Evolutionary conservation across 257 asterid species (phyloP).

Genomic region (Solanum neorickii): DNA sequence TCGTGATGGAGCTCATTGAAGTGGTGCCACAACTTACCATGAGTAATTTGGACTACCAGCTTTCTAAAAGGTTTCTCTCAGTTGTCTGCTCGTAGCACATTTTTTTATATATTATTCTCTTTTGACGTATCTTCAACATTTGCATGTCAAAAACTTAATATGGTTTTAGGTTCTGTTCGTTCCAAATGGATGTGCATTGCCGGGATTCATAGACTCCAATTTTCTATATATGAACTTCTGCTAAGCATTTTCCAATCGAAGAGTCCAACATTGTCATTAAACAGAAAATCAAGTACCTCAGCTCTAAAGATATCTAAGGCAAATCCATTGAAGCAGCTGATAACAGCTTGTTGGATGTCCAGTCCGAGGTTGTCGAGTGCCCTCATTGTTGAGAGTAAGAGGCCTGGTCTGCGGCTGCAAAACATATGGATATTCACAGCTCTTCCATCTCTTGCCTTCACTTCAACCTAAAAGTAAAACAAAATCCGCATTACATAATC

Average conservation of each 20-base stretch:
- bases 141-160: background rate
- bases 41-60: background rate
- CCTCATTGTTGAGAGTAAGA: conserved; percentile 70
- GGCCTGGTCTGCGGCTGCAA: conserved; percentile 75
- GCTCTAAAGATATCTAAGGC: conserved; percentile 83
- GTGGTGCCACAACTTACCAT: background rate
- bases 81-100: background rate
- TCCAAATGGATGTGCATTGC: background rate
- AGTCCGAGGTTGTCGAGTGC: conserved; percentile 78
- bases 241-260: background rate
- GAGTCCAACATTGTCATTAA: background rate
- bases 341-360: conserved; percentile 92
- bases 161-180: background rate
- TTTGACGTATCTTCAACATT: background rate
- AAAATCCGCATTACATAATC: background rate
- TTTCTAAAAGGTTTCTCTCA: background rate
- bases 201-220: background rate
- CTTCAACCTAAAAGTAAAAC: conserved; percentile 48
- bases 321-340: conserved; percentile 89
- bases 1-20: background rate
- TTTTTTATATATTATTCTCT: background rate
- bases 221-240: background rate
- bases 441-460: conserved; percentile 68
- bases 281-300: conserved; percentile 34
- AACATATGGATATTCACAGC: conserved; percentile 84